A percentile compares a stretch with the other conserved stretches of the same genome.
Evolutionary conservation across 345 rosid species (phyloP).

Genomic region (Nephelium lappaceum): DNA sequence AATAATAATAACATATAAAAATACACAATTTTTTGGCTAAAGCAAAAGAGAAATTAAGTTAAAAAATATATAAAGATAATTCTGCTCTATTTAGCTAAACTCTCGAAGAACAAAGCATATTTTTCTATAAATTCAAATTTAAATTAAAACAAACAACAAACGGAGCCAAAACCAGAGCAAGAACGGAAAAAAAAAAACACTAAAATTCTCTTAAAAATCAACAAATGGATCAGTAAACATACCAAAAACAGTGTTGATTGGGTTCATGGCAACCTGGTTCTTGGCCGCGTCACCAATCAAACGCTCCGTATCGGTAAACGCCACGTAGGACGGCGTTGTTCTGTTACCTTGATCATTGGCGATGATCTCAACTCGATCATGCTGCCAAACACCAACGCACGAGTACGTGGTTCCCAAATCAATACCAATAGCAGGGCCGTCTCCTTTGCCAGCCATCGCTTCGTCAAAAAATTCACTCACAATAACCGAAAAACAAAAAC

Average conservation of each 20-base stretch:
- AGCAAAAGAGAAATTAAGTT: neutral
- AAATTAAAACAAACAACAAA: too few relatives aligned
- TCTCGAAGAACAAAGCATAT: neutral
- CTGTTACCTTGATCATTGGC: slow-evolving; percentile 48
- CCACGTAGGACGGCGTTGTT: slow-evolving; percentile 47
- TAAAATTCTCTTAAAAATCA: neutral
- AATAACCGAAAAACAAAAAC: neutral
- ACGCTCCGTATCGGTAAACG: slow-evolving; percentile 43
- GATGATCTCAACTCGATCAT: slow-evolving; percentile 46
- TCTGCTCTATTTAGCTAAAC: neutral
- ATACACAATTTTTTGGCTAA: too few relatives aligned
- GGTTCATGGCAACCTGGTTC: slow-evolving; percentile 50
- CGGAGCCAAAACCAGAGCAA: neutral
- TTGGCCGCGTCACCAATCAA: slow-evolving; percentile 48
- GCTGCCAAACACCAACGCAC: slow-evolving; percentile 47
- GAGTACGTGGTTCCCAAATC: slow-evolving; percentile 42
- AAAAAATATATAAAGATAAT: neutral
- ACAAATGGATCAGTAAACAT: neutral
- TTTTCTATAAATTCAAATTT: neutral
- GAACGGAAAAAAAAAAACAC: neutral
- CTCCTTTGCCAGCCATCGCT: slow-evolving; percentile 39
- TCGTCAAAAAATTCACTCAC: neutral
- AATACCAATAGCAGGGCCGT: slow-evolving; percentile 41
- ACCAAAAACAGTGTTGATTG: slow-evolving; percentile 44
- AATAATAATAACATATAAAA: too few relatives aligned